Evolutionary conservation across 306 rosid genomes (phyloP).

Genomic region (Citrullus colocynthis): DNA sequence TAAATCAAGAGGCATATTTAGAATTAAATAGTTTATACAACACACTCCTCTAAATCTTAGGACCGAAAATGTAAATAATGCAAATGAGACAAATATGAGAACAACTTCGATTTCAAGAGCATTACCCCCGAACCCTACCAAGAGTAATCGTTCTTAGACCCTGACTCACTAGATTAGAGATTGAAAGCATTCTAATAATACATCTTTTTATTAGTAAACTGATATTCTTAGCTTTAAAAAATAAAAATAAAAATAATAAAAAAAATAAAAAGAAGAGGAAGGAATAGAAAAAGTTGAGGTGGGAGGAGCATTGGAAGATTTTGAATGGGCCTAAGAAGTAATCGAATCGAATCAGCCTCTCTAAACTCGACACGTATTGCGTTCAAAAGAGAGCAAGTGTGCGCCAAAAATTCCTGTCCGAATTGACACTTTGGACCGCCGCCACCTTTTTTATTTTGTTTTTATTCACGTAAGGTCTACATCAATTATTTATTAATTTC

Average conservation of each 20-base stretch:
- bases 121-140: no score
- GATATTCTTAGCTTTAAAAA: no score
- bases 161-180: no score
- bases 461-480: background rate
- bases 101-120: no score
- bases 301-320: background rate
- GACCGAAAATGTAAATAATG: no score
- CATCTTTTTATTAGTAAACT: no score
- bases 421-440: constrained; percentile 1
- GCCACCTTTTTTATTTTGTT: background rate
- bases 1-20: no score
- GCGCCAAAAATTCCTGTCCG: background rate
- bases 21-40: no score
- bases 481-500: background rate
- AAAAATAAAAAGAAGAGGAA: background rate
- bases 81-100: no score
- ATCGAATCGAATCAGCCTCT: background rate
- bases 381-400: background rate
- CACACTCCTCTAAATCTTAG: no score
- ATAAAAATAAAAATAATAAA: background rate
- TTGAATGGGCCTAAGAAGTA: background rate
- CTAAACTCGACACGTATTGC: background rate
- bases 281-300: background rate
- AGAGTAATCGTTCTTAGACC: no score
- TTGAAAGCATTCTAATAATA: no score